Conservation (phyloP, 352 stramenopile genomes). For the Globisporangium viniferum region DNA sequence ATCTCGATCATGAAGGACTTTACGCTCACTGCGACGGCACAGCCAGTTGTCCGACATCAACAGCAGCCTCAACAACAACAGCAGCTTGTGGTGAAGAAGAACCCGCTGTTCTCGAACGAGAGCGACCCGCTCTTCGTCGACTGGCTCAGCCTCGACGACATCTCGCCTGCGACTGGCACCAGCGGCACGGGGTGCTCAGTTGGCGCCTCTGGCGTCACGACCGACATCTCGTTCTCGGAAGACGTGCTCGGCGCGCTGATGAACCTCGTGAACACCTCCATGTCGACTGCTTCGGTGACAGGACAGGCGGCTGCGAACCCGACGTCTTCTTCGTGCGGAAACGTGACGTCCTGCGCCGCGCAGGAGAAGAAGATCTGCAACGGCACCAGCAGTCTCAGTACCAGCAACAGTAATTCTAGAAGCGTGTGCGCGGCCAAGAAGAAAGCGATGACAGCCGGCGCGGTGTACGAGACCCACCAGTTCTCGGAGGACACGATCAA, state of each 20-base stretch:
- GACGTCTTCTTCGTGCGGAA: background rate
- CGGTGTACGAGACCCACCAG: constrained; percentile 38
- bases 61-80: background rate
- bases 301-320: background rate
- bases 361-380: constrained; percentile 1
- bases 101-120: constrained; percentile 19
- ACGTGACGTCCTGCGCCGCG: background rate
- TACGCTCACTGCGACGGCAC: background rate
- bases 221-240: constrained; percentile 21
- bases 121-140: constrained; percentile 9
- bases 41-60: background rate
- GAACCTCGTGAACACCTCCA: constrained; percentile 30
- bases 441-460: constrained; percentile 5
- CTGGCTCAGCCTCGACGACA: constrained; percentile 14
- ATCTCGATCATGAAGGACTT: background rate
- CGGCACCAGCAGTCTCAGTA: constrained; percentile 4
- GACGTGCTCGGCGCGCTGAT: constrained; percentile 35
- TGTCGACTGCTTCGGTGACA: constrained; percentile 23
- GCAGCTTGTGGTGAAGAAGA: background rate
- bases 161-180: constrained; percentile 2
- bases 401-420: constrained; percentile 14
- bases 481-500: constrained; percentile 54
- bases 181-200: constrained; percentile 7
- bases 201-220: background rate
- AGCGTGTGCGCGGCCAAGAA: constrained; percentile 1